Conservation (phyloP, 257 asterid species). For the Solanum virginianum region DNA sequence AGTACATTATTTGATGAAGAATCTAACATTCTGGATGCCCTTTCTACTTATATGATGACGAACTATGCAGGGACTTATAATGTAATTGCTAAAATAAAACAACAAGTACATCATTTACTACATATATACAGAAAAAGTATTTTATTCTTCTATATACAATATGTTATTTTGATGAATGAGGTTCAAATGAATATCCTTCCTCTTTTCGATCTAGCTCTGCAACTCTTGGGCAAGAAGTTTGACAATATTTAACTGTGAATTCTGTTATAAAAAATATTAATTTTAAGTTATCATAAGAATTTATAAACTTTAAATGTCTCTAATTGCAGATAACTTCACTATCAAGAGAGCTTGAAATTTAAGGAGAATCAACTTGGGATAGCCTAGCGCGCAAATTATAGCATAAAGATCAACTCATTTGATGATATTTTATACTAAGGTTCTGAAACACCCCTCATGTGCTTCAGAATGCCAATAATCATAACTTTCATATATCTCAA, state of each 20-base stretch:
- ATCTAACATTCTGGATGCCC: neutral
- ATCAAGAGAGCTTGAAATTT: too few species aligned
- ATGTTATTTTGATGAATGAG: neutral
- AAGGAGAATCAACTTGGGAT: neutral
- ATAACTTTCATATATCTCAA: too few species aligned
- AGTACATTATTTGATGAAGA: neutral
- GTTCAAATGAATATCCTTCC: too few species aligned
- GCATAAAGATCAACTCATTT: neutral
- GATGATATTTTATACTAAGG: neutral
- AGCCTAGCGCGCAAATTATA: neutral
- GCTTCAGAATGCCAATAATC: too few species aligned
- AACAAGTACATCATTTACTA: neutral
- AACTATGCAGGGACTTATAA: neutral
- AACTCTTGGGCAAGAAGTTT: neutral
- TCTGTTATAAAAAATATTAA: neutral
- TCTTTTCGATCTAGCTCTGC: neutral
- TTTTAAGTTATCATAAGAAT: neutral
- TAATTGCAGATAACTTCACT: neutral
- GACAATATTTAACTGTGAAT: neutral
- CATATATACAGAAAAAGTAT: neutral
- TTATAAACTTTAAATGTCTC: neutral
- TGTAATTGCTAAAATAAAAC: neutral
- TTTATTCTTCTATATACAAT: neutral
- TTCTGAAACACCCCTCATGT: too few species aligned
- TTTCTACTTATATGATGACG: neutral